Evolutionary conservation across 2,329 filamentous ascomycete species (phyloP).

Genomic region (Neonectria coccinea): DNA sequence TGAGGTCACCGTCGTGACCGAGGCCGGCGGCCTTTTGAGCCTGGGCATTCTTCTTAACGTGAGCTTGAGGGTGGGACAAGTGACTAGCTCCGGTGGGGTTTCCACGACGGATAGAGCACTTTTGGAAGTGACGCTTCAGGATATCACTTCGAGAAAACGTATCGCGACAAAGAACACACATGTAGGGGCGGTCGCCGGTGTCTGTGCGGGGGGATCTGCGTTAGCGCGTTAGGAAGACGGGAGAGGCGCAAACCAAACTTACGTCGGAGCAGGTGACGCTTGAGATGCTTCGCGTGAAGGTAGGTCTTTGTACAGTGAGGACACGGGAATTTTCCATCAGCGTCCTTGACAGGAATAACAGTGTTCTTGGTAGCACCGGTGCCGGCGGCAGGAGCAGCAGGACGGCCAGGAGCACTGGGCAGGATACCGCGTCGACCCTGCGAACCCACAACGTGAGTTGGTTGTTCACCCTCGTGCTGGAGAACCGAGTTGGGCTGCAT

Average conservation of each 20-base stretch:
- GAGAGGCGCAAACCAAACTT: constrained; percentile 62
- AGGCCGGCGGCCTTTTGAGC: constrained; percentile 67
- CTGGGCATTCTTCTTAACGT: constrained; percentile 81
- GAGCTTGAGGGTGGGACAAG: constrained; percentile 90
- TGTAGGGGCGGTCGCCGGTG: constrained; percentile 97
- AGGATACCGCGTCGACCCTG: constrained; percentile 93
- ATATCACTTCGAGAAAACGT: constrained; percentile 99
- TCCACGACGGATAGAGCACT: constrained; percentile 95
- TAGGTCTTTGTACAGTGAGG: constrained; percentile 99
- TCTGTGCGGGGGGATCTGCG: constrained; percentile 64
- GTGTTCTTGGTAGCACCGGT: constrained; percentile 79
- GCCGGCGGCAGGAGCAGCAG: constrained; percentile 78
- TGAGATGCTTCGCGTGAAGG: constrained; percentile 95
- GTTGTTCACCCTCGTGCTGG: constrained; percentile 68
- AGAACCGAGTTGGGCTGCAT: constrained; percentile 69
- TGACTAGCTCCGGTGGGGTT: constrained; percentile 96
- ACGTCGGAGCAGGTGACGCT: constrained; percentile 96
- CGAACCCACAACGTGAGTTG: constrained; percentile 93
- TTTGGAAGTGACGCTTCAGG: constrained; percentile 98
- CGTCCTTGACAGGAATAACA: constrained; percentile 92
- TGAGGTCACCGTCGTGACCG: constrained; percentile 65
- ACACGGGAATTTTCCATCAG: constrained; percentile 97
- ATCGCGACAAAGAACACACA: constrained; percentile 97
- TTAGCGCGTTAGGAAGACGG: constrained; percentile 16
- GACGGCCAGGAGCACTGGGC: constrained; percentile 88